Evolutionary conservation across 73 alveolate genomes (phyloP).

Genomic region (Blepharisma japonicum): DNA sequence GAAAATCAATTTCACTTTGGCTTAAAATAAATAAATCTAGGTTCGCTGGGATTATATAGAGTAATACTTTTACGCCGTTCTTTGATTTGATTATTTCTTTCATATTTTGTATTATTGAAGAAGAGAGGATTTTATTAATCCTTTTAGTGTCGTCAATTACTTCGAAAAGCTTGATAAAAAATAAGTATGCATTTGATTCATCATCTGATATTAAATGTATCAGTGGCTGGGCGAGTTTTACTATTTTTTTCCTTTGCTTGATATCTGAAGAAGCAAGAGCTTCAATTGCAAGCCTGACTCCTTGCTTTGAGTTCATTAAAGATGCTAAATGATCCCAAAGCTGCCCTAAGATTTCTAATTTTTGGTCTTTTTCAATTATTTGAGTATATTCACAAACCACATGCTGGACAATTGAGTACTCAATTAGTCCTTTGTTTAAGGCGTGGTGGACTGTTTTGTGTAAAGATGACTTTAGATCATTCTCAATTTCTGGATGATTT

Average conservation of each 20-base stretch:
- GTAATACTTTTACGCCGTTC: neutral
- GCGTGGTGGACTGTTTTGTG: too few species aligned
- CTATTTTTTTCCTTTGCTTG: constrained; percentile 14
- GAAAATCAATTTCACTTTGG: neutral
- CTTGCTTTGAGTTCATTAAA: neutral
- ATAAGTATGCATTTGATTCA: constrained; percentile 17
- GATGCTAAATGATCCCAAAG: neutral
- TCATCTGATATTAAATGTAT: neutral
- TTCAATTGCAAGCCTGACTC: neutral
- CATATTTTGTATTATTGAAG: neutral
- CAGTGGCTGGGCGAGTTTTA: constrained; percentile 5
- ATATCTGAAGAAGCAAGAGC: constrained; percentile 2
- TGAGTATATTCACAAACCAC: neutral
- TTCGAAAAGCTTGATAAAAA: constrained; percentile 17
- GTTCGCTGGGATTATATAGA: neutral
- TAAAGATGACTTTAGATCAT: too few species aligned
- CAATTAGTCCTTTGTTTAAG: constrained; percentile 15
- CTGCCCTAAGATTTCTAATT: neutral
- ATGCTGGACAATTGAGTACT: neutral
- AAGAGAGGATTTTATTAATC: neutral
- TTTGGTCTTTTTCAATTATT: neutral
- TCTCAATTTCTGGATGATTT: too few species aligned
- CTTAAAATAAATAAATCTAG: neutral
- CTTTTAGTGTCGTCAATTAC: constrained; percentile 22
- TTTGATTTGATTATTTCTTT: neutral